phyloP scores from a whole-genome alignment of 208 protist genomes.

The Naegleria fowleri region DNA sequence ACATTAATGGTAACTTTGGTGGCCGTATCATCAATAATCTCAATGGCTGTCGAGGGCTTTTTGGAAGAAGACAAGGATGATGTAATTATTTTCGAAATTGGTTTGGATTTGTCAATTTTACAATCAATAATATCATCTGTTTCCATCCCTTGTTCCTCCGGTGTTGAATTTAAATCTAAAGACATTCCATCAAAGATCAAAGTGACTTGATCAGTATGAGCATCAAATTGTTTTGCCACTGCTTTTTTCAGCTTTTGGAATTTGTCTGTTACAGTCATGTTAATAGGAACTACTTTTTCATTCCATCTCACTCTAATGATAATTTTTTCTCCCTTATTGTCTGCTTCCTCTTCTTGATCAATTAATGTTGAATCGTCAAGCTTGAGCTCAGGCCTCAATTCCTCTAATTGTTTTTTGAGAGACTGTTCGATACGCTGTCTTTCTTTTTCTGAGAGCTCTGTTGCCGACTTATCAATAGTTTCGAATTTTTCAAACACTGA shows the following conservation, averaged over 20 bases:
- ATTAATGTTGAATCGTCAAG: background rate
- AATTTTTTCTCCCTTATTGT: background rate
- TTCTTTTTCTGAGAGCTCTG: background rate
- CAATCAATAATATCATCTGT: slow-evolving; percentile 12
- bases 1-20: background rate
- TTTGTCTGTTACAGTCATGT: background rate
- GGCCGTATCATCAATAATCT: background rate
- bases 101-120: background rate
- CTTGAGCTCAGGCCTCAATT: background rate
- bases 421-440: background rate
- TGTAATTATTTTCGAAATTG: background rate
- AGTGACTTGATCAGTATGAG: background rate
- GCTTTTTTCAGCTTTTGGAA: background rate
- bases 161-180: background rate
- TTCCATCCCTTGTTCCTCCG: slow-evolving; percentile 17
- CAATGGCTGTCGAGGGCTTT: background rate
- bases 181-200: background rate
- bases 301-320: background rate
- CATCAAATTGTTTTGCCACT: background rate
- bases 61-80: background rate
- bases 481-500: background rate
- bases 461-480: background rate
- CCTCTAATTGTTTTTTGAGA: background rate
- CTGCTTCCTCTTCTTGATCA: background rate
- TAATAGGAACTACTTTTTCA: background rate